Percentiles rank a stretch among this genome's conserved stretches.
Conservation (phyloP, 768 basidiomycete genomes). For the Daedalea quercina region DNA sequence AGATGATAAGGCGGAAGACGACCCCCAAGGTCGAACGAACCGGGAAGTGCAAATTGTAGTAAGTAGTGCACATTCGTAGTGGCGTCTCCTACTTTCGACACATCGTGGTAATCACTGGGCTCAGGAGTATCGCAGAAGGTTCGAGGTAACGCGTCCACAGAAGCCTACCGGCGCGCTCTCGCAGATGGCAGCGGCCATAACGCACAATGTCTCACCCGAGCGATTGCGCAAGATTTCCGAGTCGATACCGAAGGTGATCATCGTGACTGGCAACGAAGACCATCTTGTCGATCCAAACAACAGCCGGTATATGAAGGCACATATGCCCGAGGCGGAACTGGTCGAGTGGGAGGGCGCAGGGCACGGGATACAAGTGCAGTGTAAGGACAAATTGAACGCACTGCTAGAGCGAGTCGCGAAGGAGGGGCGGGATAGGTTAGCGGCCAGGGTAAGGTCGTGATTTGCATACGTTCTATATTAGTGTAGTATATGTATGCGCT, state of each 20-base stretch:
- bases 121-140: conserved; percentile 41
- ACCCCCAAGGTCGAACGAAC: conserved; percentile 57
- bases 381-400: conserved; percentile 41
- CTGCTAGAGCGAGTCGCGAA: conserved; percentile 49
- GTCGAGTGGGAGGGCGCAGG: conserved; percentile 58
- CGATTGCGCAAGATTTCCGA: conserved; percentile 31
- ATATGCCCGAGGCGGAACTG: conserved; percentile 51
- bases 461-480: neutral
- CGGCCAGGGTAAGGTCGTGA: neutral
- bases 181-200: conserved; percentile 64
- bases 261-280: conserved; percentile 66
- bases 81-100: neutral
- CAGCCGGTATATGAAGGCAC: conserved; percentile 42
- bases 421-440: conserved; percentile 34
- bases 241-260: conserved; percentile 57
- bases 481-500: neutral
- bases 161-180: conserved; percentile 54
- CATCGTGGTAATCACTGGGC: neutral
- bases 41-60: conserved; percentile 53
- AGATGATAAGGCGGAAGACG: conserved; percentile 41
- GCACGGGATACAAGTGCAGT: conserved; percentile 53
- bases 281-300: conserved; percentile 45
- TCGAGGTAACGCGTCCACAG: conserved; percentile 51
- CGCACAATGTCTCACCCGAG: conserved; percentile 44
- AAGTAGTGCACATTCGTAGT: conserved; percentile 2